Base-by-base conservation (phyloP, 805 yeast genomes). In the Lachancea thermotolerans region DNA sequence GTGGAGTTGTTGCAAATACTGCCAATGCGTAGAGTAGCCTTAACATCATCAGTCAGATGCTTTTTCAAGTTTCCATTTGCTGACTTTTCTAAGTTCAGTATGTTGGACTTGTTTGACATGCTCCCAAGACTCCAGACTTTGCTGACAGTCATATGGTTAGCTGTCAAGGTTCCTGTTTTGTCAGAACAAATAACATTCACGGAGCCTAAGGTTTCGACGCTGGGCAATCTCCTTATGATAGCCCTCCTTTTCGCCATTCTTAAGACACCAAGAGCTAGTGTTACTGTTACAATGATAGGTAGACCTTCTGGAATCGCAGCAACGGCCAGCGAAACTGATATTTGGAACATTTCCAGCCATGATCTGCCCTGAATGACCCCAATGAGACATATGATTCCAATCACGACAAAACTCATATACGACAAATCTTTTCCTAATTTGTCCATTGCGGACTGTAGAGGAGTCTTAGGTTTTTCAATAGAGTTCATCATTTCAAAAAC, bases 221-320 rank as follows among this genome's bases (percentile, higher is more conserved):
- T 82, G 14, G 99, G 98, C 51, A 93, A 71, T 55, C 97, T 78
- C 59, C 90, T 85, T 42, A 93, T 96, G 60, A 93, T 93, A 2
- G 98, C 99, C 57, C 84, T 85, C 55, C 89, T 82, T 43, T 79
- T 80, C 5, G 99, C 97, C 99, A 93, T 93, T 68, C 98, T 76
- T 54, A 93, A 72, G 37, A 93, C 99, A 41, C 99, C 99, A 17
- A 93, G 72, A 0, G 99, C 99, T 51, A 93, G 72, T 0, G 99
- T 93, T 9, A 93, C 99, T 5, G 99, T 91, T 35, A 93, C 99
- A 63, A 93, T 93, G 57, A 93, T 93, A 0, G 99, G 99, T 54
- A 93, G 75, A 44, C 99, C 99, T 67, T 93, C 99, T 4, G 99
- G 99, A 56, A 93, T 93, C 3, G 99, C 99, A 41, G 99, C 99